Conservation (phyloP, 805 yeast genomes). For the Wickerhamiella azymoides region DNA sequence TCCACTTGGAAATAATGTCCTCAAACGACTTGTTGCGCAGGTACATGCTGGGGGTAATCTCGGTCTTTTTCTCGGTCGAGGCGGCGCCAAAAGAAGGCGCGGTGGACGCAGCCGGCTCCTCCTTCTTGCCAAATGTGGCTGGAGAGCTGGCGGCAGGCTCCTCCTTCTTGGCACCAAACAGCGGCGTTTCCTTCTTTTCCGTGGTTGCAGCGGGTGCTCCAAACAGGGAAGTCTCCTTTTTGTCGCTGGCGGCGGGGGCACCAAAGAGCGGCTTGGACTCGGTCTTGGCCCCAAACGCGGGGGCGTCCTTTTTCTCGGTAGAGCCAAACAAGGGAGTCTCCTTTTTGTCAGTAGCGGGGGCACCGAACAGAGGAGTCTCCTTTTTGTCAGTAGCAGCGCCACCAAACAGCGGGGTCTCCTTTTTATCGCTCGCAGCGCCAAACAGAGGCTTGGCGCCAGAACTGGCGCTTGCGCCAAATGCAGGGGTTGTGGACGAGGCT, state of each 20-base stretch:
- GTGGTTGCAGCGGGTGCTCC: conserved; percentile 9
- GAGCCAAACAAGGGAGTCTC: conserved; percentile 6
- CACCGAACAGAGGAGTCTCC: conserved; percentile 7
- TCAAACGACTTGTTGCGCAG: conserved; percentile 85
- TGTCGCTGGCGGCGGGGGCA: conserved; percentile 10
- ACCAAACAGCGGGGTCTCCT: conserved; percentile 21
- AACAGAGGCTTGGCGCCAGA: conserved; percentile 11
- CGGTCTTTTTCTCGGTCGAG: conserved; percentile 24
- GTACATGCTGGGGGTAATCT: conserved; percentile 39
- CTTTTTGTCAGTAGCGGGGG: conserved; percentile 12
- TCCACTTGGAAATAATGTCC: conserved; percentile 87
- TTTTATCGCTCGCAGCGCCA: conserved; percentile 7
- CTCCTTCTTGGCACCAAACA: conserved; percentile 11
- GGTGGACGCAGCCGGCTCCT: conserved; percentile 11
- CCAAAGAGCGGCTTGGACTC: conserved; percentile 10
- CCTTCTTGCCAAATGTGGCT: conserved; percentile 11
- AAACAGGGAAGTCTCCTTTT: conserved; percentile 19
- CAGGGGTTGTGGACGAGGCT: background rate
- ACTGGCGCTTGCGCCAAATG: conserved; percentile 13
- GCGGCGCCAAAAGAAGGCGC: conserved; percentile 7
- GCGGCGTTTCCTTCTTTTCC: conserved; percentile 7
- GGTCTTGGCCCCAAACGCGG: conserved; percentile 5
- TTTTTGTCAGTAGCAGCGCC: conserved; percentile 7
- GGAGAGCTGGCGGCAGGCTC: conserved; percentile 12
- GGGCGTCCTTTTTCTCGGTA: background rate